Evolutionary conservation across 768 basidiomycete species (phyloP).

Genomic region (Serendipita vermifera): DNA sequence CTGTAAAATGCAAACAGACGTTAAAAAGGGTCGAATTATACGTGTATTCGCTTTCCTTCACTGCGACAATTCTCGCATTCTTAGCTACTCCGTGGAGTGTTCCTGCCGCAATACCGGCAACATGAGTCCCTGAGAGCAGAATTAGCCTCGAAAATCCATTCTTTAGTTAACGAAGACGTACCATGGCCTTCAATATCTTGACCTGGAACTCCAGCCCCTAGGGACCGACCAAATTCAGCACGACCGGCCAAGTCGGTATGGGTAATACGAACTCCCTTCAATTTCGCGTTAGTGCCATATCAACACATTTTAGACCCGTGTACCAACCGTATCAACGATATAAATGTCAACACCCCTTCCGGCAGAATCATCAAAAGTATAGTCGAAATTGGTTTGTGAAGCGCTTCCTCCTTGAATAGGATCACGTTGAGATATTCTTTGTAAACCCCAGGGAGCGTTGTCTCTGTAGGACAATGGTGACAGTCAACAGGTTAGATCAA

Average conservation of each 20-base stretch:
- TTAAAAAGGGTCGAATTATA: background rate
- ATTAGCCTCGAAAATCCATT: background rate
- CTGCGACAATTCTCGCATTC: conserved; percentile 12
- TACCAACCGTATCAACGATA: conserved; percentile 9
- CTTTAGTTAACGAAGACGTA: background rate
- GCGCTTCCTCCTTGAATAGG: background rate
- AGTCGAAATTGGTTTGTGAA: background rate
- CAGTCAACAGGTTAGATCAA: too few relatives aligned
- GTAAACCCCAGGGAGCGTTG: conserved; percentile 9
- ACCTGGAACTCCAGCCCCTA: background rate
- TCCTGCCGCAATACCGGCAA: conserved; percentile 12
- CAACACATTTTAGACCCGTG: background rate
- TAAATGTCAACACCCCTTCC: conserved; percentile 12
- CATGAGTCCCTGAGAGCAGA: background rate
- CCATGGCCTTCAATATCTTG: conserved; percentile 15
- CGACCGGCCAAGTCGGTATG: background rate
- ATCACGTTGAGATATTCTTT: conserved; percentile 1
- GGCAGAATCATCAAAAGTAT: background rate
- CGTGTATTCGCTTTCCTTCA: conserved; percentile 2
- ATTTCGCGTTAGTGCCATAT: background rate
- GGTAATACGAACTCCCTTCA: background rate
- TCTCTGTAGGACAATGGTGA: background rate
- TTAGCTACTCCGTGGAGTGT: conserved; percentile 19
- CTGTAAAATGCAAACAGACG: background rate
- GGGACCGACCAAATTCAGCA: background rate